Evolutionary conservation across 495 filamentous ascomycete species (phyloP), one percentile per base, ranked within the genome.

Genomic region (Penicillium angulare): DNA sequence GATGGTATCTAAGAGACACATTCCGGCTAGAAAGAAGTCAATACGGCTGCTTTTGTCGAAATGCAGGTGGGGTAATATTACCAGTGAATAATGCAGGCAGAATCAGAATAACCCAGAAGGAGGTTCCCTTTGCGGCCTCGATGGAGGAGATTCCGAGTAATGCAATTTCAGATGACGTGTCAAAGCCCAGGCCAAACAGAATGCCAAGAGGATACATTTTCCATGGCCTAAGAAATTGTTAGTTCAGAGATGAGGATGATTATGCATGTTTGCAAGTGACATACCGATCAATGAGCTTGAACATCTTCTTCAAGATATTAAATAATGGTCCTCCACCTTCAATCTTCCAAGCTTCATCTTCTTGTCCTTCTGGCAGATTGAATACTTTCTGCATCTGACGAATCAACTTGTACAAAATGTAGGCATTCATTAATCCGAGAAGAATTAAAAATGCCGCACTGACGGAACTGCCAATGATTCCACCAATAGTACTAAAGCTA

Each of bases 191-290:
- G 13, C 93, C 93, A 67, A 98, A 98, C 17, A 97, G 64, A 3
- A 96, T 75, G 4, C 92, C 92, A 3, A 97, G 72, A 5, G 90
- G 90, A 64, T 95, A 77, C 92, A 97, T 98, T 68, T 98, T 98
- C 93, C 93, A 98, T 1, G 91, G 89, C 5, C 79, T 81, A 23
- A 5, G 3, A 13, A 17, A 12, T 15, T n/a, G 18, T 59, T 31
- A 55, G 36, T 17, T 41, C 22, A 21, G 20, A 34, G n/a, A 8
- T 27, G 13, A 23, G 17, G 2, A n/a, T n/a, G n/a, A n/a, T n/a
- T n/a, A n/a, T n/a, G 6, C 3, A 36, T 10, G 12, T 8, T 1
- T 20, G 5, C n/a, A 35, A 3, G 10, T 6, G 7, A 43, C 64
- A 33, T 58, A 81, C 63, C 86, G 72, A 64, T 98, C 88, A 62